Evolutionary conservation across 75 land plant species (phyloP).

Genomic region (Pinus taeda): DNA sequence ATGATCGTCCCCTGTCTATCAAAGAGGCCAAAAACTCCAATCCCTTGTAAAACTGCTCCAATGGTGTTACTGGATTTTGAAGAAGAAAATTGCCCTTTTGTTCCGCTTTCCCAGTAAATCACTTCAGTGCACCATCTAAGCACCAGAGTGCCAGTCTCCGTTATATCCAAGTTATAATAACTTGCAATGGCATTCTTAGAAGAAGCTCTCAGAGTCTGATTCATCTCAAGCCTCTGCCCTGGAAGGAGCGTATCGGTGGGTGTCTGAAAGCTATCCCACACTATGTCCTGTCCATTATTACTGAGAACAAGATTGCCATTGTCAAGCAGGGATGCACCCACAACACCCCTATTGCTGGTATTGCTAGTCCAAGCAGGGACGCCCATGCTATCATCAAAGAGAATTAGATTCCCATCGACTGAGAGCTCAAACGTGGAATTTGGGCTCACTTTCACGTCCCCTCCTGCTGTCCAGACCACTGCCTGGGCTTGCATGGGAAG

Average conservation of each 20-base stretch:
- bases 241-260: conserved; percentile 60
- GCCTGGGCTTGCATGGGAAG: conserved; percentile 30
- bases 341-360: conserved; percentile 31
- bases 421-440: conserved; percentile 28
- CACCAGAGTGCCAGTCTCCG: conserved; percentile 27
- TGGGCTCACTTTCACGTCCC: conserved; percentile 13
- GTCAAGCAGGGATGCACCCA: conserved; percentile 19
- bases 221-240: conserved; percentile 36
- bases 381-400: conserved; percentile 16
- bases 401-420: conserved; percentile 29
- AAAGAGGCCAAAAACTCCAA: conserved; percentile 35
- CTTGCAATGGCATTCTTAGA: conserved; percentile 28
- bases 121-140: conserved; percentile 37
- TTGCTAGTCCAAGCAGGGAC: conserved; percentile 41
- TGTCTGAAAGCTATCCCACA: conserved; percentile 49
- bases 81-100: not conserved
- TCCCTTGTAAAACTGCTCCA: not conserved
- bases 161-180: conserved; percentile 26
- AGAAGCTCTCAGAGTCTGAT: conserved; percentile 28
- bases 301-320: conserved; percentile 41
- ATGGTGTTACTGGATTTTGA: not conserved
- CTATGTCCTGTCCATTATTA: not conserved
- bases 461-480: conserved; percentile 41
- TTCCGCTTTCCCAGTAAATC: conserved; percentile 32
- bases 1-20: conserved; percentile 11